Evolutionary conservation across 2,329 filamentous ascomycete genomes (phyloP), one percentile per base, ranked within the genome.

Genomic region (Leptographium galeiforme): DNA sequence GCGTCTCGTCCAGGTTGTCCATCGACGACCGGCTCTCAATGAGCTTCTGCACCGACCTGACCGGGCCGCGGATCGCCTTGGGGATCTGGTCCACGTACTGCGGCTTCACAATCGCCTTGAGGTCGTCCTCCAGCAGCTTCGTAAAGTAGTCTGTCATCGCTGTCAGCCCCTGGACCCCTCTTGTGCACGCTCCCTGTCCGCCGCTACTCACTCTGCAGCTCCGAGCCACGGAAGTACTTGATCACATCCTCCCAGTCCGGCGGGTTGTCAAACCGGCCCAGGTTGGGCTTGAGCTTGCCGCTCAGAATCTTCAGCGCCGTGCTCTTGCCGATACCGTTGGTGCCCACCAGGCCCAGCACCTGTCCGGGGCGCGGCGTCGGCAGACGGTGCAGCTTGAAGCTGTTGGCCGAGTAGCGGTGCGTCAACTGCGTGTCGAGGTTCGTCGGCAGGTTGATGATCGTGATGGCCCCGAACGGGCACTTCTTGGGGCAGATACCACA

Each of bases 401-500:
- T 96, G 79, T 98, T 98, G 69, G 93, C 91, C 53, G 91, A 95
- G 77, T 98, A 98, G 67, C 93, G 87, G 71, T 98, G 94, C 62
- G 93, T 97, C 66, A 98, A 89, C 70, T 97, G 87, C 61, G 86
- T 94, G 72, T 98, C 93, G 70, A 98, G 85, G 73, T 98, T 98
- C 69, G 93, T 98, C 62, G 94, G 93, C 77, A 98, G 76, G 76
- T 98, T 98, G 89, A 98, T 98, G 71, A 98, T 98, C 70, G 91
- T 94, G 73, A 98, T 98, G 64, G 93, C 93, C 66, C 90, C 86
- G 72, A 98, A 98, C 16, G 93, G 93, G 70, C 93, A 98, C 72
- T 97, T 97, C 77, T 98, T 98, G 46, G 91, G 89, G 71, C 94
- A 98, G 74, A 98, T 98, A 84, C 93, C 94, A 67, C 94, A 98